Evolutionary conservation across 768 basidiomycete genomes (phyloP), one percentile per base, ranked within the genome.

Genomic region (Coprinopsis cinerea): DNA sequence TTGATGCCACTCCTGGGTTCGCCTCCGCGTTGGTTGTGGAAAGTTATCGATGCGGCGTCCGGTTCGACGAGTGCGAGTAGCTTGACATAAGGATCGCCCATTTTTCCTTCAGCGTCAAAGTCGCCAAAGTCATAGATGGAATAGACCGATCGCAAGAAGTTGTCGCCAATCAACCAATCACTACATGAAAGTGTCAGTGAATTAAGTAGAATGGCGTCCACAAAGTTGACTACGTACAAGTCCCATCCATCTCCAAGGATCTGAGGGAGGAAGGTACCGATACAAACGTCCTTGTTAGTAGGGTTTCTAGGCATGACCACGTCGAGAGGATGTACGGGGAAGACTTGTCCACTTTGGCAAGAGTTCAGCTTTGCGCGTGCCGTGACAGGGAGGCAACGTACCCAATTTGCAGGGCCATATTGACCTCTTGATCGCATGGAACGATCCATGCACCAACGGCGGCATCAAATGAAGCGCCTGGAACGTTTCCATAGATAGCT

Each of bases 51-150:
- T 18, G 86, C 89, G 46, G 79, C 60, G 57, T 81, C 69, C 17
- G 89, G 82, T 60, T 89, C 74, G 53, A 86, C 64, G 46, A 89
- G 72, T 13, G 86, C 68, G 53, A 89, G 72, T 32, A 92, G 66
- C 64, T 83, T 83, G 67, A 92, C 76, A 62, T 86, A 89, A 3
- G 90, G 90, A 60, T 82, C 65, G 34, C 86, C 88, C 81, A 82
- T 82, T 14, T 74, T 64, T 30, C 81, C 82, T 3, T 74, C 68
- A 11, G 73, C 62, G 59, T 82, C 77, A 56, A 79, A 89, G 66
- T 92, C 86, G 20, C 89, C 89, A 60, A 85, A 92, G 64, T 91
- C 85, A 63, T 90, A 92, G 49, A 92, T 67, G 6, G 86, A 77
- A 64, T 92, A 92, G 32, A 91, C 68, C 14, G 87, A 86, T 51